Percentiles rank a stretch among this genome's conserved stretches.
Conservation (phyloP, 352 stramenopile genomes). For the Pythium guiyangense region DNA sequence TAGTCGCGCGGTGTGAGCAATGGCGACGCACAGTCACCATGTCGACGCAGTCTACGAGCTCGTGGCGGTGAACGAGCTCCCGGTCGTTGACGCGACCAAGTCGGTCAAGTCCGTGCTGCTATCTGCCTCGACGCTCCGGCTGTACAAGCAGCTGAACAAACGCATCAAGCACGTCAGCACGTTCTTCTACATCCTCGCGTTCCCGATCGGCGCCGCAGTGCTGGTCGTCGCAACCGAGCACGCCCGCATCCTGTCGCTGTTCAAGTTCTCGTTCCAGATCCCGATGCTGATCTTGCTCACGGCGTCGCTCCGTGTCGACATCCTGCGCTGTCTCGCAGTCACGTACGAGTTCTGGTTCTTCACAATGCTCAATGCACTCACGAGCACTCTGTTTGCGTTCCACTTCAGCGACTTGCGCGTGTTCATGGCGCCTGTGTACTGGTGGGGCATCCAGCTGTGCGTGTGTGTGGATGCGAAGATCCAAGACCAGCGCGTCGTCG, state of each 20-base stretch:
- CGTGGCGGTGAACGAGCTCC: slow-evolving; percentile 5
- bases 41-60: neutral
- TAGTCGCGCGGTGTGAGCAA: no score
- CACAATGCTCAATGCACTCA: slow-evolving; percentile 13
- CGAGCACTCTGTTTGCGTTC: slow-evolving; percentile 11
- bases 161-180: neutral
- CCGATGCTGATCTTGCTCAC: slow-evolving; percentile 3
- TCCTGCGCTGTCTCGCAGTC: slow-evolving; percentile 2
- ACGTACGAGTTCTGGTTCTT: slow-evolving; percentile 47
- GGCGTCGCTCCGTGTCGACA: neutral
- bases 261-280: slow-evolving; percentile 12
- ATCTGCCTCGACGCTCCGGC: neutral
- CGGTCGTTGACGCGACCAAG: slow-evolving; percentile 19
- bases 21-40: no score
- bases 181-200: slow-evolving; percentile 8
- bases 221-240: neutral
- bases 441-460: slow-evolving; percentile 18
- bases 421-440: slow-evolving; percentile 12
- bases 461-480: slow-evolving; percentile 27
- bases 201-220: slow-evolving; percentile 8
- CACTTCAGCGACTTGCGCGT: slow-evolving; percentile 18
- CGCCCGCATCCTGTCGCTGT: slow-evolving; percentile 2
- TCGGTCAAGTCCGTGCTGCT: slow-evolving; percentile 10
- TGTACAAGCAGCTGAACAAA: neutral
- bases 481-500: slow-evolving; percentile 2